Conservation (phyloP, 257 asterid species). For the Coffea canephora region DNA sequence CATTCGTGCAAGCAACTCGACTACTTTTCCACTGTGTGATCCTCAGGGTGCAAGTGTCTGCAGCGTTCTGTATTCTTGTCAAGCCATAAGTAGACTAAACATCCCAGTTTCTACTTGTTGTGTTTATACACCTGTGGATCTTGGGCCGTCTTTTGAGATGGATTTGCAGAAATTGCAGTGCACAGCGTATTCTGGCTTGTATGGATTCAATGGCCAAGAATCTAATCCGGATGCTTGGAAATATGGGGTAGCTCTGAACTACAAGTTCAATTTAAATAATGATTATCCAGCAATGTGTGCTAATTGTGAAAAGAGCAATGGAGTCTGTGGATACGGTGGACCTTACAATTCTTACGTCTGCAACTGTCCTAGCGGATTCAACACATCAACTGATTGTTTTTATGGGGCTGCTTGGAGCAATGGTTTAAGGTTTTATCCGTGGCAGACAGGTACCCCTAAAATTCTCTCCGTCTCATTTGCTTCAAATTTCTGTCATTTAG, state of each 20-base stretch:
- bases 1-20: constrained; percentile 29
- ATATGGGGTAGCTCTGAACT: constrained; percentile 67
- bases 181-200: constrained; percentile 60
- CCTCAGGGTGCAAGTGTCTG: constrained; percentile 54
- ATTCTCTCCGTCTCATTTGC: background rate
- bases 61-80: constrained; percentile 56
- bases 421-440: constrained; percentile 33
- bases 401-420: constrained; percentile 51
- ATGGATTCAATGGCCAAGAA: constrained; percentile 54
- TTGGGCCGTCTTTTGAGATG: constrained; percentile 81
- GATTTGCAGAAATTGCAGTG: constrained; percentile 63
- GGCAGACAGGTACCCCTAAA: constrained; percentile 32
- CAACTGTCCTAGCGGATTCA: constrained; percentile 69
- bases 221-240: constrained; percentile 59
- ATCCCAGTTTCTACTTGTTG: constrained; percentile 63
- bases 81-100: constrained; percentile 50
- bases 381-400: constrained; percentile 59
- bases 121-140: constrained; percentile 79
- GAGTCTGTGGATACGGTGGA: constrained; percentile 65
- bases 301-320: constrained; percentile 71
- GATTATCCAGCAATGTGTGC: constrained; percentile 68
- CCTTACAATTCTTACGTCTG: constrained; percentile 50
- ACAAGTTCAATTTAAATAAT: constrained; percentile 67
- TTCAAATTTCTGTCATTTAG: background rate
- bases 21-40: constrained; percentile 57